phyloP scores from a whole-genome alignment of 768 basidiomycete species.

The Epithele typhae region DNA sequence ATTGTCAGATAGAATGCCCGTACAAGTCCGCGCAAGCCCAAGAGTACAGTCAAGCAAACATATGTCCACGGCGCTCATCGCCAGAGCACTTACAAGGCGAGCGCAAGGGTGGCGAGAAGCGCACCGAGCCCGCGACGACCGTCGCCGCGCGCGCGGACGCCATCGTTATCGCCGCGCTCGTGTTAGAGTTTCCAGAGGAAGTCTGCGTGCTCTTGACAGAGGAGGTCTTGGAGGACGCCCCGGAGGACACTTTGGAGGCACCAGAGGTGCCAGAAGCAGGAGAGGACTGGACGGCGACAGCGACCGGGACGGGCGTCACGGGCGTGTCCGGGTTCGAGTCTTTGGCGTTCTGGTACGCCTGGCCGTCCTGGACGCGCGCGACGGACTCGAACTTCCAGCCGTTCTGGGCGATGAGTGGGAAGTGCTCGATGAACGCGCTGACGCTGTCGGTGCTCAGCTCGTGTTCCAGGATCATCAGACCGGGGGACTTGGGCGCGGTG shows the following conservation, averaged over 20 bases:
- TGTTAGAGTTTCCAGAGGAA: background rate
- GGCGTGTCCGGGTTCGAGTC: constrained; percentile 5
- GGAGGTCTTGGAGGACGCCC: background rate
- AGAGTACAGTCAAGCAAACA: too few relatives aligned
- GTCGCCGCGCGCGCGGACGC: background rate
- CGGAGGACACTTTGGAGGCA: background rate
- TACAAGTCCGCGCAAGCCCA: too few relatives aligned
- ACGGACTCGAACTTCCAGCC: constrained; percentile 70
- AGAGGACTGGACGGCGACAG: background rate
- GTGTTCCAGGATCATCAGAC: constrained; percentile 82
- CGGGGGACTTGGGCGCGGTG: constrained; percentile 72
- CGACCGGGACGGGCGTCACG: constrained; percentile 4
- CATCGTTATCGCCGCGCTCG: background rate
- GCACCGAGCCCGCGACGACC: constrained; percentile 3
- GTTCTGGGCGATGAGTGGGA: constrained; percentile 55
- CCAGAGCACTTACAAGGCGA: constrained; percentile 4
- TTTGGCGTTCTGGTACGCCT: constrained; percentile 20
- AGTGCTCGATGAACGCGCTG: constrained; percentile 60
- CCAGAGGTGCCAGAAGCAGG: background rate
- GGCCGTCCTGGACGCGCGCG: constrained; percentile 29
- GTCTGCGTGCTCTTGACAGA: background rate
- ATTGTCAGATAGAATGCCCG: background rate
- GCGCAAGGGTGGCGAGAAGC: constrained; percentile 7
- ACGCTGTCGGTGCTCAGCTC: constrained; percentile 64
- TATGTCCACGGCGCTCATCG: too few relatives aligned